A percentile compares a stretch with the other conserved stretches of the same genome.
These are phyloP conservation scores for Fagus crenata DNA, from an alignment of 306 rosid species.

Conservation along the genomic window DNA sequence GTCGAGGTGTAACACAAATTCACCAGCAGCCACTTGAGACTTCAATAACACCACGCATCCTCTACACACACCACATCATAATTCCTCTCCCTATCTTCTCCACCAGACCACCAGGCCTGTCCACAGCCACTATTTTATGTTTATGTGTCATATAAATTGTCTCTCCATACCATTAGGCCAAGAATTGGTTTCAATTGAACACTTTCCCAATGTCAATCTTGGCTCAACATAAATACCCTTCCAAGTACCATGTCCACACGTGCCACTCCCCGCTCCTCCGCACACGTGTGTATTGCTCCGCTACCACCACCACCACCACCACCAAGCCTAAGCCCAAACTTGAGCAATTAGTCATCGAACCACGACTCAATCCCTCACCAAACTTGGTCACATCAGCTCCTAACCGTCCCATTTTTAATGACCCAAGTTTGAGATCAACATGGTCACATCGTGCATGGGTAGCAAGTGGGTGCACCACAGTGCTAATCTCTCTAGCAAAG, in stretches of 20 bases:
- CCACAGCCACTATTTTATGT: conserved; percentile 32
- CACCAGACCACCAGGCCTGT: conserved; percentile 30
- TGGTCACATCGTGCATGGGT: conserved; percentile 92
- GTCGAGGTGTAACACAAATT: conserved; percentile 11
- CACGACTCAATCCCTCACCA: not conserved
- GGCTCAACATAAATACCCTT: conserved; percentile 49
- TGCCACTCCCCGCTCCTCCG: conserved; percentile 7
- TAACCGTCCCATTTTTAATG: conserved; percentile 39
- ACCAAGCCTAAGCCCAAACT: conserved; percentile 28
- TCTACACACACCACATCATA: conserved; percentile 42
- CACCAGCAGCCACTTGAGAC: conserved; percentile 24
- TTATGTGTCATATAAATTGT: not conserved
- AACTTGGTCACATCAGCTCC: conserved; percentile 1
- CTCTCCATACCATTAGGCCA: not conserved
- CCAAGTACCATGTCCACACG: conserved; percentile 25
- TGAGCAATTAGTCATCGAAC: conserved; percentile 34
- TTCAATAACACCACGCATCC: conserved; percentile 44
- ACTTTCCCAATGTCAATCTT: conserved; percentile 56
- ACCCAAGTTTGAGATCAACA: conserved; percentile 60
- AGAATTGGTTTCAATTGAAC: conserved; percentile 23
- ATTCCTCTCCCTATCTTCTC: not conserved
- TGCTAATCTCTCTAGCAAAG: conserved; percentile 49
- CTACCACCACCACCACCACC: conserved; percentile 5
- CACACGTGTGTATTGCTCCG: conserved; percentile 25
- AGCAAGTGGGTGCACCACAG: conserved; percentile 49